phyloP scores from a whole-genome alignment of 2,329 filamentous ascomycete genomes.

The Calonectria naviculata region DNA sequence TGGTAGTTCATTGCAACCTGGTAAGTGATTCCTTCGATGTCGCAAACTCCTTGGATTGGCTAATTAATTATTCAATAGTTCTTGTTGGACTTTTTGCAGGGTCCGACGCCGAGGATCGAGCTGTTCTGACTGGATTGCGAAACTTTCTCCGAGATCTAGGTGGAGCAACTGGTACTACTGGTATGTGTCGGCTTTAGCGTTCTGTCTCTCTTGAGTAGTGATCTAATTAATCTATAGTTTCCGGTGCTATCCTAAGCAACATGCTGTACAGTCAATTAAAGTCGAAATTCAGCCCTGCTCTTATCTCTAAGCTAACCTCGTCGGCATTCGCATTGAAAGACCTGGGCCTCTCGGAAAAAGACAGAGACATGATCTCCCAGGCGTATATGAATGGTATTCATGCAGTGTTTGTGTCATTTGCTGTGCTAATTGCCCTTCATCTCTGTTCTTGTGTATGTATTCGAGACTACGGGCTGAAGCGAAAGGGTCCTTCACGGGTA shows the following conservation, averaged over 20 bases:
- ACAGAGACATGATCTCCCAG: not conserved
- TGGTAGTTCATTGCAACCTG: not conserved
- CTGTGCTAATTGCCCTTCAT: not conserved
- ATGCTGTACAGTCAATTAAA: not conserved
- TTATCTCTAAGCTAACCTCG: not conserved
- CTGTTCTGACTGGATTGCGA: not conserved
- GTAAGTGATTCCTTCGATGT: not conserved
- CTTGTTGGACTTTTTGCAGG: not conserved
- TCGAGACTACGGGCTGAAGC: not conserved
- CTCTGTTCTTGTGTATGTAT: not conserved
- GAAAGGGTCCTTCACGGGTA: not conserved
- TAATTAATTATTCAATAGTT: not conserved
- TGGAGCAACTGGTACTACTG: not conserved
- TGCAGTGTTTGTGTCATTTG: not conserved
- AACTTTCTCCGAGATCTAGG: not conserved
- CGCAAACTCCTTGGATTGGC: too few relatives aligned
- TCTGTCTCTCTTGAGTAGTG: not conserved
- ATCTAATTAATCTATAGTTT: not conserved
- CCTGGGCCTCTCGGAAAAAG: not conserved
- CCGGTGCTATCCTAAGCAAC: not conserved
- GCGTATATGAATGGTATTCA: not conserved
- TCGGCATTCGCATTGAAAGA: not conserved
- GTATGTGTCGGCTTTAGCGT: not conserved
- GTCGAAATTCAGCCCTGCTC: not conserved
- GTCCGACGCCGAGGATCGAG: not conserved